Conservation (phyloP, 257 asterid species). For the Petunia axillaris region DNA sequence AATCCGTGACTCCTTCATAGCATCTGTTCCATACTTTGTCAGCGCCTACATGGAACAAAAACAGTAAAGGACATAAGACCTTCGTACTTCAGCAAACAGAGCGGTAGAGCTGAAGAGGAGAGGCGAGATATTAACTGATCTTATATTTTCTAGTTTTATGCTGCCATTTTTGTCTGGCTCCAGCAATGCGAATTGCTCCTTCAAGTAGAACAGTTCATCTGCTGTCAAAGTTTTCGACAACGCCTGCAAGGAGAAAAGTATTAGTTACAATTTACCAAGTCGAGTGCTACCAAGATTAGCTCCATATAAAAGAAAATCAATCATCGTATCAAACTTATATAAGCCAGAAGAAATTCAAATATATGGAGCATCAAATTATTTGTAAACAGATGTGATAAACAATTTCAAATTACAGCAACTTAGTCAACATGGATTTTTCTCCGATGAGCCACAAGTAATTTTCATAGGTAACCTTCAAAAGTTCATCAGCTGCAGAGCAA, state of each 20-base stretch:
- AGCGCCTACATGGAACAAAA: constrained; percentile 46
- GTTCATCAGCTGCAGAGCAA: neutral
- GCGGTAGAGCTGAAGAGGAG: neutral
- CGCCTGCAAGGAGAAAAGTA: constrained; percentile 54
- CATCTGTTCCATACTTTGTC: constrained; percentile 51
- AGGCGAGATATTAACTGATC: constrained; percentile 50
- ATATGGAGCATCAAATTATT: neutral
- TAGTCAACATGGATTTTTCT: neutral
- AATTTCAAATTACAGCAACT: neutral
- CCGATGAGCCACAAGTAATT: neutral
- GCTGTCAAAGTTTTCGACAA: constrained; percentile 71
- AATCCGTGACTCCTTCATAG: constrained; percentile 58
- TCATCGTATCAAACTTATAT: neutral
- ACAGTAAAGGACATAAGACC: constrained; percentile 16
- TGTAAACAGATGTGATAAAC: neutral
- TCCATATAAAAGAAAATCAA: neutral
- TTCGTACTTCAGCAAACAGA: neutral
- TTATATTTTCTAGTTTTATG: constrained; percentile 67
- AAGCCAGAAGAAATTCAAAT: neutral
- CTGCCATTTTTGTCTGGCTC: constrained; percentile 78
- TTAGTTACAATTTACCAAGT: constrained; percentile 22
- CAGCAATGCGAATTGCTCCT: constrained; percentile 66
- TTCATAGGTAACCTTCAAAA: neutral
- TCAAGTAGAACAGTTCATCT: constrained; percentile 71
- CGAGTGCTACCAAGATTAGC: constrained; percentile 13